phyloP scores from a whole-genome alignment of 202 grass and related monocot genomes.

The Alloteropsis angusta region DNA sequence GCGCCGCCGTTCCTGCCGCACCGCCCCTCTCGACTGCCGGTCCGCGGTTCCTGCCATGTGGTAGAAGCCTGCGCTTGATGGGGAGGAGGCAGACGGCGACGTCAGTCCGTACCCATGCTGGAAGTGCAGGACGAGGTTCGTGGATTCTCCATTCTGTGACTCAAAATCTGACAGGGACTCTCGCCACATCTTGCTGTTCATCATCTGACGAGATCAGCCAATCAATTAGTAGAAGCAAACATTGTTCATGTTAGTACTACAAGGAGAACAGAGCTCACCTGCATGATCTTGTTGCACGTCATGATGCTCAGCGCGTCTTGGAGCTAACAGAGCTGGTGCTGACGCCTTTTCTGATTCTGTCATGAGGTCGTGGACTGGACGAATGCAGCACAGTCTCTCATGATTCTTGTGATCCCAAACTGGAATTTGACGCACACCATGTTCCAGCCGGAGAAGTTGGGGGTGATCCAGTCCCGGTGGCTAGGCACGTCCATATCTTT shows the following conservation, averaged over 20 bases:
- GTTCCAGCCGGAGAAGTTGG: constrained; percentile 37
- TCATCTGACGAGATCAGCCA: too few species aligned
- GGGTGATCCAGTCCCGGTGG: constrained; percentile 38
- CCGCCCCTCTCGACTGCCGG: too few species aligned
- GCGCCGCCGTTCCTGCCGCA: too few species aligned
- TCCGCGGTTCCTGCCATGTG: not conserved
- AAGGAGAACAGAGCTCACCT: constrained; percentile 31
- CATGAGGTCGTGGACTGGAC: not conserved
- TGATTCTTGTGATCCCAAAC: constrained; percentile 16
- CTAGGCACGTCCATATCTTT: not conserved
- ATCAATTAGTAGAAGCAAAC: too few species aligned
- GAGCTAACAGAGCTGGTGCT: not conserved
- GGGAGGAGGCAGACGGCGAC: not conserved
- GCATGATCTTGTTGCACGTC: constrained; percentile 55
- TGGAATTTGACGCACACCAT: constrained; percentile 51
- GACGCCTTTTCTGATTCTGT: not conserved
- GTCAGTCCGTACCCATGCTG: constrained; percentile 1
- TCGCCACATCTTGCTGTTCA: constrained; percentile 28
- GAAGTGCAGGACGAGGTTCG: constrained; percentile 48
- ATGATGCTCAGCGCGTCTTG: constrained; percentile 26
- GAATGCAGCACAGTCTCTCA: not conserved
- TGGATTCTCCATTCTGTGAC: constrained; percentile 4
- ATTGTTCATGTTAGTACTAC: not conserved
- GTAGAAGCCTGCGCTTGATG: not conserved
- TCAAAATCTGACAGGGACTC: not conserved